phyloP scores from a whole-genome alignment of 495 filamentous ascomycete genomes.

The Penicillium diatomitis region DNA sequence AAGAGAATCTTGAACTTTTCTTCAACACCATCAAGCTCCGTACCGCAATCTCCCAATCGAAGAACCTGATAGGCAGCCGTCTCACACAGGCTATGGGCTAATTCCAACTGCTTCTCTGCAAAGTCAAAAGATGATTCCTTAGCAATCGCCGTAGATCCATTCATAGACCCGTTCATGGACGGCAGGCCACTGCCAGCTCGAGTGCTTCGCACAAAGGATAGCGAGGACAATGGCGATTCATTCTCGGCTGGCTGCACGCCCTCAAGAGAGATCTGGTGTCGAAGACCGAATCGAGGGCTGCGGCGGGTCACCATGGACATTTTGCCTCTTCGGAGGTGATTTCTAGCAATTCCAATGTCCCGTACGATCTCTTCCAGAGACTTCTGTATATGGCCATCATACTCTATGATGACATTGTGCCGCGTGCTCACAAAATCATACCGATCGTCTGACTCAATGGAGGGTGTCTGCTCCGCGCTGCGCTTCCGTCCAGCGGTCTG shows the following conservation, averaged over 20 bases:
- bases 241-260: slow-evolving; percentile 1
- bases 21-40: slow-evolving; percentile 62
- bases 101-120: slow-evolving; percentile 67
- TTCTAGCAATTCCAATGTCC: slow-evolving; percentile 68
- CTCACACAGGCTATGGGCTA: slow-evolving; percentile 72
- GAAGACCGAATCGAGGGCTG: slow-evolving; percentile 10
- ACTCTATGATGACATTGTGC: slow-evolving; percentile 78
- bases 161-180: slow-evolving; percentile 4
- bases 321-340: slow-evolving; percentile 73
- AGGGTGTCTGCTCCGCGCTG: slow-evolving; percentile 20
- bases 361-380: slow-evolving; percentile 73
- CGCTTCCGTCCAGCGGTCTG: slow-evolving; percentile 22
- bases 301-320: slow-evolving; percentile 22
- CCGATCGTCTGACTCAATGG: slow-evolving; percentile 23
- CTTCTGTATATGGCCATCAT: slow-evolving; percentile 76
- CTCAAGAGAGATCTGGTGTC: slow-evolving; percentile 7
- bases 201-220: slow-evolving; percentile 22
- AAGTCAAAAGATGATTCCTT: slow-evolving; percentile 49
- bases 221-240: slow-evolving; percentile 4
- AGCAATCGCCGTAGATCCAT: slow-evolving; percentile 5
- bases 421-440: slow-evolving; percentile 56
- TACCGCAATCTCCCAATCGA: slow-evolving; percentile 68
- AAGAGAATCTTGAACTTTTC: slow-evolving; percentile 38
- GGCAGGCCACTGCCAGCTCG: slow-evolving; percentile 13
- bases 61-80: slow-evolving; percentile 80